Percentiles rank a stretch among this genome's conserved stretches.
phyloP scores from a whole-genome alignment of 2,329 filamentous ascomycete genomes.

The Clathrospora elynae region DNA sequence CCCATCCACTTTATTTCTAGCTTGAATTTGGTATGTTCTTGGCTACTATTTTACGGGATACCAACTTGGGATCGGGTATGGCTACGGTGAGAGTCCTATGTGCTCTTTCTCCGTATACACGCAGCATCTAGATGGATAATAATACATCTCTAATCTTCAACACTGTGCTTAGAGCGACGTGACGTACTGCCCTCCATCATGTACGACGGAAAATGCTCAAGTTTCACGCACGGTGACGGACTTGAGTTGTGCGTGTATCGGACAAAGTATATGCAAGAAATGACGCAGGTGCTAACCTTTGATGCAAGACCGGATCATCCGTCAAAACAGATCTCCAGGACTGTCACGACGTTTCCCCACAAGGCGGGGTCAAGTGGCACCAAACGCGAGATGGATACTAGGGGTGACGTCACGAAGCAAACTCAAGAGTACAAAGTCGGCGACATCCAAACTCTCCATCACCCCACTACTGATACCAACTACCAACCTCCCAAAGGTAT shows the following conservation, averaged over 20 bases:
- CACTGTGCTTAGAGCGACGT: no score
- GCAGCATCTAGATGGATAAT: constrained; percentile 29
- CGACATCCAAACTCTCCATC: constrained; percentile 10
- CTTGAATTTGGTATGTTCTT: constrained; percentile 22
- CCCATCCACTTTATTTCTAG: constrained; percentile 23
- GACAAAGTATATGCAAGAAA: constrained; percentile 6
- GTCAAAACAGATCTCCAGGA: constrained; percentile 7
- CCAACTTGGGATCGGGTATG: constrained; percentile 27
- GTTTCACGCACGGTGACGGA: no score
- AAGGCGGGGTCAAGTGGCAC: constrained; percentile 17
- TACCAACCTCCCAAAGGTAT: constrained; percentile 17
- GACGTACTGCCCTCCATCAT: constrained; percentile 15
- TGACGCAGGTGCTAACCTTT: constrained; percentile 18
- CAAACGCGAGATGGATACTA: constrained; percentile 7
- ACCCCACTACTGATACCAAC: constrained; percentile 8
- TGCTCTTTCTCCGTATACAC: constrained; percentile 22
- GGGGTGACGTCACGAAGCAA: constrained; percentile 27
- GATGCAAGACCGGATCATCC: constrained; percentile 2
- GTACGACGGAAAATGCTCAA: no score
- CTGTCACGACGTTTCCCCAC: constrained; percentile 13
- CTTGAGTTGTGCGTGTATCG: no score
- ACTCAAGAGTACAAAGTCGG: constrained; percentile 19
- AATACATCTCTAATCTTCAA: constrained; percentile 19
- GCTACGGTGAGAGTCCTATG: constrained; percentile 20
- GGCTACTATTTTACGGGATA: constrained; percentile 23